These are phyloP conservation scores for Euryodendron excelsum DNA, from an alignment of 148 eudicot species.

Conservation along the genomic window DNA sequence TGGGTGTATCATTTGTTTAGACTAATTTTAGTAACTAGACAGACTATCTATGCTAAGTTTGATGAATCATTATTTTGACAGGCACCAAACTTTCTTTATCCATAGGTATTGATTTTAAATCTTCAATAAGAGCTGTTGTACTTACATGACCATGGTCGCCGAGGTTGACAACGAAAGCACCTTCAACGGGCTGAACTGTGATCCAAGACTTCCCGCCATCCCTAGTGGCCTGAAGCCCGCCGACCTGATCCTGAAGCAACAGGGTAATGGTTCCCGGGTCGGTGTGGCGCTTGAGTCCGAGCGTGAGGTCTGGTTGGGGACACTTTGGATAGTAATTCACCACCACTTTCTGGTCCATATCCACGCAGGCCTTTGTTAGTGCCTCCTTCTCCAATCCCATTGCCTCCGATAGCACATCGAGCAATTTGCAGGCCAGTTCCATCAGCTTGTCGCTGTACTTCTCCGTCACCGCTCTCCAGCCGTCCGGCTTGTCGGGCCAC, in stretches of 20 bases:
- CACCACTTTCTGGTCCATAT: slow-evolving; percentile 93
- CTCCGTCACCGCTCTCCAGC: slow-evolving; percentile 65
- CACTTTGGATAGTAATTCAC: slow-evolving; percentile 87
- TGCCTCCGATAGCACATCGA: slow-evolving; percentile 78
- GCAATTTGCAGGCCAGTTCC: slow-evolving; percentile 67
- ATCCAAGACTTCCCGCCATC: slow-evolving; percentile 93
- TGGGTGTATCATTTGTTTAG: no score
- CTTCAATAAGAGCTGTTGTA: no score
- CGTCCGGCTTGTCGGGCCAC: slow-evolving; percentile 92
- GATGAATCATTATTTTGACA: no score
- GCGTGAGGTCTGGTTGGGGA: slow-evolving; percentile 80
- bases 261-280: slow-evolving; percentile 92
- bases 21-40: no score
- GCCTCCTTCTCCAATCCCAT: slow-evolving; percentile 87
- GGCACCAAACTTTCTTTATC: no score
- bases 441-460: slow-evolving; percentile 67
- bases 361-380: slow-evolving; percentile 75
- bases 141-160: slow-evolving; percentile 80
- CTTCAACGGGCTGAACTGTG: slow-evolving; percentile 82
- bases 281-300: slow-evolving; percentile 88
- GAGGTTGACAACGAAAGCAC: slow-evolving; percentile 88
- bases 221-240: slow-evolving; percentile 89
- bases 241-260: slow-evolving; percentile 82
- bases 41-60: no score
- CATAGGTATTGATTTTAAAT: no score